Base-by-base conservation (phyloP, 1,284 basidiomycete genomes). In the Papiliotrema laurentii region DNA sequence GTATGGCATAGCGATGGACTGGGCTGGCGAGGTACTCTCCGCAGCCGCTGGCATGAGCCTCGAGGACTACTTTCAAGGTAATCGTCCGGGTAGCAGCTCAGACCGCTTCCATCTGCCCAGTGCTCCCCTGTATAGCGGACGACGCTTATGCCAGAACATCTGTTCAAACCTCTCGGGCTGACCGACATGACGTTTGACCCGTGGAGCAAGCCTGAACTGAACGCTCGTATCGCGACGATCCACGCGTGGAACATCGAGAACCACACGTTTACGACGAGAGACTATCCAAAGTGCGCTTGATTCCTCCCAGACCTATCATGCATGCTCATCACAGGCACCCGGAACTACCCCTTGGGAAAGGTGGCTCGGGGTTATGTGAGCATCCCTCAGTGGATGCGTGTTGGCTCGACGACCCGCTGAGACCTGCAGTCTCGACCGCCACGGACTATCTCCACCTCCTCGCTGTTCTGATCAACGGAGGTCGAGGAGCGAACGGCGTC, bases 1-100 rank as follows among this genome's bases (percentile, higher is more conserved):
- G 35, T 68, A 69, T 50, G 53, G 53, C 1, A 56, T 59, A 39
- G 65, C 66, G 4, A 66, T 70, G 37, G 73, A 74, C 45, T 69
- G 64, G 66, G 56, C 64, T 18, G 69, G 61, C 13, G 33, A 57
- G 43, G 18, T 60, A 48, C 53, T 73, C 35, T 56, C 58, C 37
- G 61, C 67, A 21, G 49, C 60, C 22, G 57, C 51, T 1, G 66
- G 66, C 3, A 34, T 38, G 24, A 47, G 42, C 2, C 58, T 71
- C 3, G 63, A 61, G 22, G 55, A 54, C 1, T 64, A 58, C 39
- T 60, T 64, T 36, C 47, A 59, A 26, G 47, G 54, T 56, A 33
- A 37, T n/a, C n/a, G n/a, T n/a, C n/a, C n/a, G n/a, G n/a, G n/a
- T n/a, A n/a, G n/a, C n/a, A n/a, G n/a, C n/a, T n/a, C n/a, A n/a